These are phyloP conservation scores for Colletotrichum tropicale DNA, from an alignment of 2,329 filamentous ascomycete species.

Conservation along the genomic window DNA sequence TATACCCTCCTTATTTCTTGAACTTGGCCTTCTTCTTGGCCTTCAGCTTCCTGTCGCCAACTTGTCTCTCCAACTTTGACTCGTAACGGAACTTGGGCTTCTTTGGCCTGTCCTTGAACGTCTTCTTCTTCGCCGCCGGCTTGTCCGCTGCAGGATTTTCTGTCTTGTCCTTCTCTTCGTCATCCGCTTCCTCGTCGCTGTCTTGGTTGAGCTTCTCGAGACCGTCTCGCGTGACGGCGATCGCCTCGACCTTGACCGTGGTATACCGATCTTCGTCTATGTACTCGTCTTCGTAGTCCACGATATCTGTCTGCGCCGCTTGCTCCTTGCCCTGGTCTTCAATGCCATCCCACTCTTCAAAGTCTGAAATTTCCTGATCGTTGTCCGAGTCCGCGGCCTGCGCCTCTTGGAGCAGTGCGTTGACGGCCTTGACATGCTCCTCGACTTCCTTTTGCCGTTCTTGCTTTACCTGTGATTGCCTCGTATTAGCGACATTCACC, in stretches of 20 bases:
- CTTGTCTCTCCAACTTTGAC: constrained; percentile 81
- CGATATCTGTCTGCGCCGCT: constrained; percentile 48
- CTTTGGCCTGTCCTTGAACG: constrained; percentile 68
- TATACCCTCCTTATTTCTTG: constrained; percentile 20
- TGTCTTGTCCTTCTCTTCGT: neutral
- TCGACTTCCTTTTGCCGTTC: constrained; percentile 83
- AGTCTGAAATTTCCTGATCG: constrained; percentile 39
- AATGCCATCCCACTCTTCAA: constrained; percentile 70
- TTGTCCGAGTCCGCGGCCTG: constrained; percentile 49
- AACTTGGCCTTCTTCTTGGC: constrained; percentile 58
- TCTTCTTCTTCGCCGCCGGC: constrained; percentile 49
- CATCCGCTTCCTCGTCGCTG: constrained; percentile 34
- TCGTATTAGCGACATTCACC: neutral
- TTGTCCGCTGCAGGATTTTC: constrained; percentile 32
- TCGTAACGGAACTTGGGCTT: constrained; percentile 90
- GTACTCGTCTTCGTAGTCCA: constrained; percentile 91
- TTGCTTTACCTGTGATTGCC: constrained; percentile 72
- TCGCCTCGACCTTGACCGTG: constrained; percentile 90
- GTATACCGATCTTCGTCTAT: constrained; percentile 96
- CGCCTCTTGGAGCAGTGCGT: constrained; percentile 69
- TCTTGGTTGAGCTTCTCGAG: constrained; percentile 55
- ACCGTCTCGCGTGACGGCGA: constrained; percentile 78
- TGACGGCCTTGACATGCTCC: constrained; percentile 79
- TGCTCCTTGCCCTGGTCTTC: constrained; percentile 50
- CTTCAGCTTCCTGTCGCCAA: constrained; percentile 73